Percentiles rank a stretch among this genome's conserved stretches.
phyloP scores from a whole-genome alignment of 805 yeast species.

The Candida boidinii region DNA sequence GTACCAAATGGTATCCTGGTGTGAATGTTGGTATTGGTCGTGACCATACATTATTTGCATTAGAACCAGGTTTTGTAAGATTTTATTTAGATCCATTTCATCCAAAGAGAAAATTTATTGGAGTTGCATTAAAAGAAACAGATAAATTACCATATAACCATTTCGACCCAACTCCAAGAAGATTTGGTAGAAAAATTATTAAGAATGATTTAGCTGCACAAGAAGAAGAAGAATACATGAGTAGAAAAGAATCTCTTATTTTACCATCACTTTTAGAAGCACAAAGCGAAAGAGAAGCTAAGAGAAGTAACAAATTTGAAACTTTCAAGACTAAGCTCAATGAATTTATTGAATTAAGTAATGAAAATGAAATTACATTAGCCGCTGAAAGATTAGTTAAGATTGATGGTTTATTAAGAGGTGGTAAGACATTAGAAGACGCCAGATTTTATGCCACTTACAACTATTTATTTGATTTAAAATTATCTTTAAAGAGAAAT shows the following conservation, averaged over 20 bases:
- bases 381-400: slow-evolving; percentile 47
- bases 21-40: slow-evolving; percentile 84
- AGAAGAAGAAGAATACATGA: slow-evolving; percentile 51
- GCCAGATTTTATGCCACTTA: slow-evolving; percentile 53
- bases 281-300: slow-evolving; percentile 30
- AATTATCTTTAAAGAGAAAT: slow-evolving; percentile 29
- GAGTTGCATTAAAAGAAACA: slow-evolving; percentile 66
- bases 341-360: slow-evolving; percentile 13
- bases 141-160: slow-evolving; percentile 77
- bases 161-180: slow-evolving; percentile 78
- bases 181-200: slow-evolving; percentile 66
- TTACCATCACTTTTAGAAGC: slow-evolving; percentile 41
- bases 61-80: slow-evolving; percentile 89
- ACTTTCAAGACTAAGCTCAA: slow-evolving; percentile 18
- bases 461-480: slow-evolving; percentile 35
- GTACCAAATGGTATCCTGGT: slow-evolving; percentile 92
- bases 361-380: slow-evolving; percentile 22
- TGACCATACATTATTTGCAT: slow-evolving; percentile 87
- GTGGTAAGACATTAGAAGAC: slow-evolving; percentile 49
- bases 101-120: slow-evolving; percentile 84
- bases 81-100: slow-evolving; percentile 94
- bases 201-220: slow-evolving; percentile 40
- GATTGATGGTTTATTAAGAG: slow-evolving; percentile 45
- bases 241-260: slow-evolving; percentile 58
- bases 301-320: slow-evolving; percentile 24